phyloP scores from a whole-genome alignment of 345 rosid genomes.

The Clarkia xantiana region DNA sequence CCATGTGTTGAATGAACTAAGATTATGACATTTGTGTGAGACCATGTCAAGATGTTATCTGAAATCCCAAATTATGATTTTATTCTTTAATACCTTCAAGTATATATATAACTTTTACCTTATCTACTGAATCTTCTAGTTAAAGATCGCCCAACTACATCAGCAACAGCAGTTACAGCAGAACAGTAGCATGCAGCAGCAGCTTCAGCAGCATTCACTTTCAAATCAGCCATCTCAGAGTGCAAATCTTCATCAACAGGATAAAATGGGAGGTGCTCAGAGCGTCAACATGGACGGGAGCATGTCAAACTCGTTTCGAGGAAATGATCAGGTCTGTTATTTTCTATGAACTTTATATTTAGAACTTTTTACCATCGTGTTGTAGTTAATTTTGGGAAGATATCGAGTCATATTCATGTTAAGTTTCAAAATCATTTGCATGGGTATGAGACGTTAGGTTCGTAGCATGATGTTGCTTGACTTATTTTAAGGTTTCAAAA shows the following conservation, averaged over 20 bases:
- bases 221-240: slow-evolving; percentile 5
- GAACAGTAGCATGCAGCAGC: slow-evolving; percentile 8
- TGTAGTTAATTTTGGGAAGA: not conserved
- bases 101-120: too few relatives aligned
- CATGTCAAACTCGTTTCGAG: slow-evolving; percentile 85
- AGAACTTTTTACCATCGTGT: not conserved
- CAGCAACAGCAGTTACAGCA: slow-evolving; percentile 7
- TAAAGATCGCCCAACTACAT: slow-evolving; percentile 3
- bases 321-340: slow-evolving; percentile 86
- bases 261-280: slow-evolving; percentile 66
- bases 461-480: slow-evolving; percentile 20
- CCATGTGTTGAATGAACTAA: too few relatives aligned
- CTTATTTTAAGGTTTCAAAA: slow-evolving; percentile 62
- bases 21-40: too few relatives aligned
- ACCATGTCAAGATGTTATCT: too few relatives aligned
- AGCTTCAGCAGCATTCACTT: slow-evolving; percentile 4
- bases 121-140: not conserved
- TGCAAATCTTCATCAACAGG: slow-evolving; percentile 56
- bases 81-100: too few relatives aligned
- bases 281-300: slow-evolving; percentile 63
- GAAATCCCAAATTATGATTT: too few relatives aligned
- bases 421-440: too few relatives aligned
- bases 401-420: too few relatives aligned
- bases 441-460: slow-evolving; percentile 8
- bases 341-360: slow-evolving; percentile 5